Base-by-base conservation (phyloP, 139 green algal genomes). In the Micractinium sp. region DNA sequence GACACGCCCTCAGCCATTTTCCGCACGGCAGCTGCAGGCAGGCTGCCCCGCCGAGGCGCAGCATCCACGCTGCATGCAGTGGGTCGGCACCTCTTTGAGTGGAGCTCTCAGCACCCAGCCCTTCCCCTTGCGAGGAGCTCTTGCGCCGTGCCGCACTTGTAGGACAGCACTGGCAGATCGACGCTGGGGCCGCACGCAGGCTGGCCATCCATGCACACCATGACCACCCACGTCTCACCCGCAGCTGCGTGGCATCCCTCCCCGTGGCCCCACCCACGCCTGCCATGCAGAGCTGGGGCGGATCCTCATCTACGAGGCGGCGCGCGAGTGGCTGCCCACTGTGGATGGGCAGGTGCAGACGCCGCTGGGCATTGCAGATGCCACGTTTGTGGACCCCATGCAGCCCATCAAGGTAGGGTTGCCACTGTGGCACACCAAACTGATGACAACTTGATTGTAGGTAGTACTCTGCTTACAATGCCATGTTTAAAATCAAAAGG, bases 271-370 rank as follows among this genome's bases (percentile, higher is more conserved):
- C 7, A 56, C 47, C 47, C 9, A 1, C 25, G 35, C 76, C 36
- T 23, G 69, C 95, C 47, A 9, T 33, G 95, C 95, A n/a, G 98
- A 99, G 92, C 93, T 99, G 31, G 98, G 98, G 3, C 89, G 96
- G 1, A 91, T 99, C 18, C 93, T 99, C 0, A 94, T 98, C 14
- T 99, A 99, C 88, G 97, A 99, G 89, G 92, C 92, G 7, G 88
- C 94, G 0, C 92, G 95, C 0, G 98, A 99, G 33, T 97, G 96
- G 92, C 90, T 99, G 89, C 95, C 95, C 23, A 98, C 93, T 7
- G 82, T 98, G 27, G 93, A 98, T 20, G 92, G 88, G 31, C 85
- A 97, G 88, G 93, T 99, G 27, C 88, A 98, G 78, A 97, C 95
- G 18, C 97, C 97, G 3, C 89, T 96, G 75, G 97, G 95, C 29